Conservation (phyloP, 805 yeast species). For the Yamadazyma phyllophila region DNA sequence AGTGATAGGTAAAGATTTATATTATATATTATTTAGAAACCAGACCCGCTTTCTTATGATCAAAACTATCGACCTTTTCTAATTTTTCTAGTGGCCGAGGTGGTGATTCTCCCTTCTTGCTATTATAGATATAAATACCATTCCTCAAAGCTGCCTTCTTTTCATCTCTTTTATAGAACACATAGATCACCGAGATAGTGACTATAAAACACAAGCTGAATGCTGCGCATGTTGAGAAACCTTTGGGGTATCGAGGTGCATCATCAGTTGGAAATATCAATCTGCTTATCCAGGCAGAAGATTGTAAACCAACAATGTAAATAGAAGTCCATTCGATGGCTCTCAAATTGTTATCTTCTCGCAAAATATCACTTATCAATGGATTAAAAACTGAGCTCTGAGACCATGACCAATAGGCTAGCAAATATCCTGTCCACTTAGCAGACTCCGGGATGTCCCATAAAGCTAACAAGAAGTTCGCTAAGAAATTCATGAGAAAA, state of each 20-base stretch:
- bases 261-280: constrained; percentile 50
- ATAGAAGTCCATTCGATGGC: constrained; percentile 20
- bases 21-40: too few species aligned
- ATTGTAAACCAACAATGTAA: constrained; percentile 21
- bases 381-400: constrained; percentile 21
- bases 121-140: constrained; percentile 48
- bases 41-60: too few species aligned
- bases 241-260: constrained; percentile 49
- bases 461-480: constrained; percentile 18
- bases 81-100: neutral
- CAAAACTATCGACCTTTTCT: neutral
- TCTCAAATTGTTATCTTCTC: constrained; percentile 21
- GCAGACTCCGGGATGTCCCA: constrained; percentile 22
- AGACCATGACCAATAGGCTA: constrained; percentile 21
- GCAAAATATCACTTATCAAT: constrained; percentile 18
- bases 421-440: constrained; percentile 20
- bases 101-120: constrained; percentile 21
- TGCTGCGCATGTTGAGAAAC: constrained; percentile 45
- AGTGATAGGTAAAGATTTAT: too few species aligned
- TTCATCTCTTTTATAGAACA: constrained; percentile 52
- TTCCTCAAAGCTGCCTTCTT: constrained; percentile 42
- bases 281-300: constrained; percentile 32
- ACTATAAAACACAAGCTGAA: constrained; percentile 29
- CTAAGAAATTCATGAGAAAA: constrained; percentile 18
- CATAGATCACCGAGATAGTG: constrained; percentile 24